Evolutionary conservation across 345 rosid species (phyloP), one percentile per base, ranked within the genome.

Genomic region (Excoecaria cochinchinensis): DNA sequence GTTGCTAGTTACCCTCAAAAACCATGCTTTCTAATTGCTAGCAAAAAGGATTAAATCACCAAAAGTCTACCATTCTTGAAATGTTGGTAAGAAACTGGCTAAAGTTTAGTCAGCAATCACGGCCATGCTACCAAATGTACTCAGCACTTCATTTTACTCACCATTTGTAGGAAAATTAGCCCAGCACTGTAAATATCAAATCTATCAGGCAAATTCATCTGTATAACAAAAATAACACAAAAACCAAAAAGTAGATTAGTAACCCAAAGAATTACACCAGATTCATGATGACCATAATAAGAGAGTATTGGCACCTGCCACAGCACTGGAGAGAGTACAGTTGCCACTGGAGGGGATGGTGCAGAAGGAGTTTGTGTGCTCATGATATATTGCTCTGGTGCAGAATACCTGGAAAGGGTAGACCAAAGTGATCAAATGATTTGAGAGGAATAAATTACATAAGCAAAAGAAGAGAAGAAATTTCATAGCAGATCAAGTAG

Each of bases 341-440:
- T 76, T 74, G 99, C 99, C 79, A 95, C 97, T 12, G 99, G 98
- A 79, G 94, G 98, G 9, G 97, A 92, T 47, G 98, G 98, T 14
- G 98, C 99, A 74, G 98, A 95, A 70, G 99, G 99, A 76, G 99
- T 95, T 83, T 91, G 99, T 16, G 99, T 95, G 84, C 99, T 95
- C 99, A 95, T 95, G 82, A 95, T 95, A 83, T 95, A 95, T 82
- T 93, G 98, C 84, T 95, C 99, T 58, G 99, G 98, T 61, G 98
- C 98, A 61, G 99, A 72, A 82, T 93, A 95, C 84, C 99, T 95
- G 84, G 70, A 58, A 78, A 71, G 56, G 58, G 3, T 40, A 13
- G 79, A 71, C 31, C n/a, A 66, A 59, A 42, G 51, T 65, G 56
- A 31, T 40, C 22, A 61, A 19, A 46, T 48, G 56, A 80, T 56